These are phyloP conservation scores for Vachellia collinsii DNA, from an alignment of 306 rosid species.

Conservation along the genomic window DNA sequence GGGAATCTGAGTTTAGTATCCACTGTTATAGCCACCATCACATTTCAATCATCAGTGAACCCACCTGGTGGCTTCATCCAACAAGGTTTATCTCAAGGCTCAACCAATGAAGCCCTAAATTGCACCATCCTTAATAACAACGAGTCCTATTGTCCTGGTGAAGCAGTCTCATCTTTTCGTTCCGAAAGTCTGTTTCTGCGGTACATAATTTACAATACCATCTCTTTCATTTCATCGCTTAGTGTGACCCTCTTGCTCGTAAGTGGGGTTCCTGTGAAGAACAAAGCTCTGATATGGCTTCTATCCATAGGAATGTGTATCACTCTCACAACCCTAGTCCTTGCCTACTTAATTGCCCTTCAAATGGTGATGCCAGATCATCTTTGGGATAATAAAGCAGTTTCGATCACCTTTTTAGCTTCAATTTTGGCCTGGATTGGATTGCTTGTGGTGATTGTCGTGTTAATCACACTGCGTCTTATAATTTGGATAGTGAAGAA, in stretches of 20 bases:
- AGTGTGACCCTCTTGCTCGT: conserved; percentile 2
- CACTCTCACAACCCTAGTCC: background rate
- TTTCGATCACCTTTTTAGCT: no score
- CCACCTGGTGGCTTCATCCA: conserved; percentile 7
- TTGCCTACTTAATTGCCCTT: background rate
- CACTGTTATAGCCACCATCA: background rate
- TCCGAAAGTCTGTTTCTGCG: no score
- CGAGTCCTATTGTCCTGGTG: background rate
- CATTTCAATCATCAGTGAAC: background rate
- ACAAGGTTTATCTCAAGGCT: background rate
- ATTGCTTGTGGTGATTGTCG: no score
- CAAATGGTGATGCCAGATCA: background rate
- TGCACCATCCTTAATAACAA: background rate
- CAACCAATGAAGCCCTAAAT: background rate
- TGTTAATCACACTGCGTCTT: no score
- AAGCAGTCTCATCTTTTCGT: background rate
- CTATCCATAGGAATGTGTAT: background rate
- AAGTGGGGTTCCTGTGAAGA: background rate
- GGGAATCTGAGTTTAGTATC: background rate
- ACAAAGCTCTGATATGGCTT: background rate
- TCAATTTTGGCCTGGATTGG: no score
- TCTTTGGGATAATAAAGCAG: no score
- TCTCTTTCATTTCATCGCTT: background rate
- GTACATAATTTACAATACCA: no score
- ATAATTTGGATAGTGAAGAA: no score